A percentile compares a stretch with the other conserved stretches of the same genome.
These are phyloP conservation scores for Leccinum truebloodii DNA, from an alignment of 768 basidiomycete genomes.

Conservation along the genomic window DNA sequence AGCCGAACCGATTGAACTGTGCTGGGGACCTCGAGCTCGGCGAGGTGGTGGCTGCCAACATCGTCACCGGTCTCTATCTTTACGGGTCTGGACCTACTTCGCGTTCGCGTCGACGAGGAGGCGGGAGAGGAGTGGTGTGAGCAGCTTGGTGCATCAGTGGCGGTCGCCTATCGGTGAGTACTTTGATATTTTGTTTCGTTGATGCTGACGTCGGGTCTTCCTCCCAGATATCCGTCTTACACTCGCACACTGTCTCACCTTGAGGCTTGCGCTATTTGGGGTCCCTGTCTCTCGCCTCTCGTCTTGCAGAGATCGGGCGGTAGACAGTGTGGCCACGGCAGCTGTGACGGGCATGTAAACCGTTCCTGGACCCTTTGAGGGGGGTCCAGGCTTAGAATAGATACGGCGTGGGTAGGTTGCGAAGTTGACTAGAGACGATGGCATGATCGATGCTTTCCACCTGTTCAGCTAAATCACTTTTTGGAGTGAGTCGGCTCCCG, in stretches of 20 bases:
- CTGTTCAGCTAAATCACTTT: no score
- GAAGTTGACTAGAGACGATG: no score
- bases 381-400: no score
- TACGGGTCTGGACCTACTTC: not conserved
- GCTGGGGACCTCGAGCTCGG: slow-evolving; percentile 26
- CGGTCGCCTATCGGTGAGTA: slow-evolving; percentile 69
- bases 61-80: not conserved
- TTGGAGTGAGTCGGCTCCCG: no score
- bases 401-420: no score
- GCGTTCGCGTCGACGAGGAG: not conserved
- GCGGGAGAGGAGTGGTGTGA: slow-evolving; percentile 30
- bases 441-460: no score
- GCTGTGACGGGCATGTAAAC: no score
- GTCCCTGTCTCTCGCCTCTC: not conserved
- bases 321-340: not conserved
- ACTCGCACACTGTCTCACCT: not conserved
- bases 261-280: not conserved
- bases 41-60: slow-evolving; percentile 27
- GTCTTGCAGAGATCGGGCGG: slow-evolving; percentile 13
- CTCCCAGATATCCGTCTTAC: not conserved
- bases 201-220: not conserved
- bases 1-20: slow-evolving; percentile 28
- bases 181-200: not conserved
- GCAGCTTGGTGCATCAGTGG: slow-evolving; percentile 62
- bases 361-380: no score